Percentiles rank a stretch among this genome's conserved stretches.
These are phyloP conservation scores for Xylariales sp. DNA, from an alignment of 2,329 filamentous ascomycete species.

Conservation along the genomic window DNA sequence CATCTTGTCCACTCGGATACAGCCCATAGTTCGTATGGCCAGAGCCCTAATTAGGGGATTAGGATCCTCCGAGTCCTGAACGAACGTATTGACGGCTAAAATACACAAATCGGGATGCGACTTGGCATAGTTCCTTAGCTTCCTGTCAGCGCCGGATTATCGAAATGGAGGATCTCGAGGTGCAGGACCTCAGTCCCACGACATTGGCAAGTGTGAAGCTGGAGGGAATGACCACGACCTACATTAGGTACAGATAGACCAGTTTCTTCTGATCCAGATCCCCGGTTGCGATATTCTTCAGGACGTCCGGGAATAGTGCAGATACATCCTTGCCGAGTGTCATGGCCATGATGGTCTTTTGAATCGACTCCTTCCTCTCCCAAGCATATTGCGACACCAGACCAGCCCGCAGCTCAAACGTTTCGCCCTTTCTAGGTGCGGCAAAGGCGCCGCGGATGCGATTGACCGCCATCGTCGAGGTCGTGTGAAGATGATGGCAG, in stretches of 20 bases:
- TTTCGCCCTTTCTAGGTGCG: constrained; percentile 92
- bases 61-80: constrained; percentile 97
- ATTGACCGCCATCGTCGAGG: constrained; percentile 78
- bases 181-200: not conserved
- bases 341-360: constrained; percentile 99
- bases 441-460: constrained; percentile 92
- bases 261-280: constrained; percentile 99
- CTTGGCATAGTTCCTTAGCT: constrained; percentile 91
- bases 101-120: constrained; percentile 98
- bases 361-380: constrained; percentile 97
- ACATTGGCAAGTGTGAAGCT: not conserved
- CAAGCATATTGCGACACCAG: constrained; percentile 98
- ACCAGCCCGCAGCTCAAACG: constrained; percentile 91
- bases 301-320: constrained; percentile 89
- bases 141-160: constrained; percentile 15
- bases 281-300: constrained; percentile 95
- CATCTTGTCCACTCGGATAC: constrained; percentile 98
- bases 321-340: constrained; percentile 98
- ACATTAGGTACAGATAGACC: constrained; percentile 98
- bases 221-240: constrained; percentile 26
- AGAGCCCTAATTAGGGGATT: constrained; percentile 93
- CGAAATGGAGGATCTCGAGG: not conserved
- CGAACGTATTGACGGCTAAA: constrained; percentile 97
- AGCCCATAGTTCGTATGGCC: constrained; percentile 97
- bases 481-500: constrained; percentile 11